Evolutionary conservation across 345 rosid species (phyloP).

Genomic region (Cardiospermum halicacabum): DNA sequence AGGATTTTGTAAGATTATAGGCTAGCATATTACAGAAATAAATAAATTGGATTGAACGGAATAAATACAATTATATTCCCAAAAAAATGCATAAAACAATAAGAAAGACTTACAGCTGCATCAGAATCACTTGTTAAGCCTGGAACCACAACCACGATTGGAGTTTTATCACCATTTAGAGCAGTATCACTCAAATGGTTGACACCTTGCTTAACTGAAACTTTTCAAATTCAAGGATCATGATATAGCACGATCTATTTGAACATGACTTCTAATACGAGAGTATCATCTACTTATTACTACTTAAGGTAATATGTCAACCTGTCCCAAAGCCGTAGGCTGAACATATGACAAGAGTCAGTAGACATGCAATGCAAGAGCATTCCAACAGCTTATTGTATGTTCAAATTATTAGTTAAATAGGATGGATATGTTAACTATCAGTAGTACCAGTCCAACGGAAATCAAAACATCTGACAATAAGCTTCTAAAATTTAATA

Average conservation of each 20-base stretch:
- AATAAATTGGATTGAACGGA: background rate
- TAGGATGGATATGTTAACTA: background rate
- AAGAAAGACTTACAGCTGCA: slow-evolving; percentile 29
- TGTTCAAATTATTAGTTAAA: background rate
- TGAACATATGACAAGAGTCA: background rate
- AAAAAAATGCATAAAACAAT: background rate
- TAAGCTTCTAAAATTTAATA: background rate
- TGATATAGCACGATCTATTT: background rate
- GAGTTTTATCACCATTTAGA: slow-evolving; percentile 26
- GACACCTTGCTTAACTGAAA: slow-evolving; percentile 25
- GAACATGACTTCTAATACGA: background rate
- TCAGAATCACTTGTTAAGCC: slow-evolving; percentile 53
- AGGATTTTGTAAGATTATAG: background rate
- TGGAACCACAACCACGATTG: slow-evolving; percentile 43
- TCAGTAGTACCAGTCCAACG: background rate
- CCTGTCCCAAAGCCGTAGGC: background rate
- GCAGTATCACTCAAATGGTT: slow-evolving; percentile 13
- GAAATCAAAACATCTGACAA: background rate
- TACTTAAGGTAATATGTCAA: background rate
- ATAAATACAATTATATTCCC: background rate
- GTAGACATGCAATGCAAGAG: background rate
- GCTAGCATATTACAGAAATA: background rate
- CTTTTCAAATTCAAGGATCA: slow-evolving; percentile 6
- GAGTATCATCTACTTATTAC: no score
- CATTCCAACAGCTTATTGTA: background rate